Conservation (phyloP, 352 stramenopile genomes). For the Phytophthora capsici region DNA sequence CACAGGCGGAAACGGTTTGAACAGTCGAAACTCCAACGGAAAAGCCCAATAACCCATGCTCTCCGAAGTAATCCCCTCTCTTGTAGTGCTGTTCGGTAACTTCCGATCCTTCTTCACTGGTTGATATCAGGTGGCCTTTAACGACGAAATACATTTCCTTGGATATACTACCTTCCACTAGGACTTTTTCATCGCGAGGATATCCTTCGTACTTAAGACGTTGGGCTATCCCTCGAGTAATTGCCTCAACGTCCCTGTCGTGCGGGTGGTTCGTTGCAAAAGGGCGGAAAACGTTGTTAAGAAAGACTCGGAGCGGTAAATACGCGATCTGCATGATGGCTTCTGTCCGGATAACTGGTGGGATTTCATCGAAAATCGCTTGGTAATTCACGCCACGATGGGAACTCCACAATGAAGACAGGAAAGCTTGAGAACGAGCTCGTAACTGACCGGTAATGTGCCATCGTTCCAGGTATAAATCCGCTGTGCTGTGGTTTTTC, state of each 20-base stretch:
- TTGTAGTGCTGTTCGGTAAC: constrained; percentile 25
- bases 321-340: constrained; percentile 56
- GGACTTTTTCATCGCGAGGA: constrained; percentile 62
- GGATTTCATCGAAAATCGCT: constrained; percentile 61
- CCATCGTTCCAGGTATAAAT: constrained; percentile 56
- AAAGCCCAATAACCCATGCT: constrained; percentile 64
- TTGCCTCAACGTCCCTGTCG: constrained; percentile 41
- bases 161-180: constrained; percentile 67
- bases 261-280: constrained; percentile 38
- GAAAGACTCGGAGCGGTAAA: constrained; percentile 42
- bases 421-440: constrained; percentile 49
- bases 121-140: constrained; percentile 50
- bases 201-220: constrained; percentile 71
- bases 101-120: constrained; percentile 8
- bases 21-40: constrained; percentile 50
- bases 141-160: constrained; percentile 82
- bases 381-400: constrained; percentile 68
- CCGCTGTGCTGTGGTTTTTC: constrained; percentile 61
- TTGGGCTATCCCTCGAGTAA: constrained; percentile 47
- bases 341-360: constrained; percentile 55
- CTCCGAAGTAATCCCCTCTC: constrained; percentile 66
- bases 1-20: constrained; percentile 28
- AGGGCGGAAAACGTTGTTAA: constrained; percentile 52
- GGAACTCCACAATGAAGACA: constrained; percentile 64
- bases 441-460: constrained; percentile 46